A percentile compares a stretch with the other conserved stretches of the same genome.
phyloP scores from a whole-genome alignment of 2,329 filamentous ascomycete species.

The Penicillium psychrosexuale region DNA sequence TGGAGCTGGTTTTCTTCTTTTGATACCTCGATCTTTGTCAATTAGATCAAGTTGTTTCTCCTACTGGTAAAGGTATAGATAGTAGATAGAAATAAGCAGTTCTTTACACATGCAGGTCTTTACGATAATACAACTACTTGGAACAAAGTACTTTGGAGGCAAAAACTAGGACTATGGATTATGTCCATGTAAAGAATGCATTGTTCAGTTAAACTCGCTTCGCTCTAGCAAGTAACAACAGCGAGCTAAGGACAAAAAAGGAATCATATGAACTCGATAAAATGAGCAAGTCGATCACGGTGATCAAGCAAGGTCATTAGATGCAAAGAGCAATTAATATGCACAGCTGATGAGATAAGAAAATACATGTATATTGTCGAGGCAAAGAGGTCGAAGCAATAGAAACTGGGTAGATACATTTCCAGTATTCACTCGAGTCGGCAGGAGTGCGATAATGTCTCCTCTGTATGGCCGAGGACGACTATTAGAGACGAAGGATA shows the following conservation, averaged over 20 bases:
- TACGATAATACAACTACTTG: background rate
- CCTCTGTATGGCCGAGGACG: background rate
- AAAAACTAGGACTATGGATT: background rate
- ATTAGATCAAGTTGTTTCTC: constrained; percentile 5
- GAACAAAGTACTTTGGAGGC: too few relatives aligned
- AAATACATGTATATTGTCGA: constrained; percentile 6
- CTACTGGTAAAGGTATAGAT: background rate
- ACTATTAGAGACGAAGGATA: background rate
- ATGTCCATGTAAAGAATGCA: constrained; percentile 5
- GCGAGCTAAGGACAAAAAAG: background rate
- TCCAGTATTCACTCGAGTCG: background rate
- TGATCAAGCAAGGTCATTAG: constrained; percentile 1
- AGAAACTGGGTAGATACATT: background rate
- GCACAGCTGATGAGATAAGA: constrained; percentile 2
- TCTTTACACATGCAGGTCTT: background rate
- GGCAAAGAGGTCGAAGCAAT: background rate
- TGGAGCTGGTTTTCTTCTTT: background rate
- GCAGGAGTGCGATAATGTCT: background rate
- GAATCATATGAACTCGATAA: constrained; percentile 6
- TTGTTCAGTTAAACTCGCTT: constrained; percentile 11
- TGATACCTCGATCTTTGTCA: constrained; percentile 11
- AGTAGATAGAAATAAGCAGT: background rate
- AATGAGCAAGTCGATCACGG: background rate
- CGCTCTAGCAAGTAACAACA: constrained; percentile 7
- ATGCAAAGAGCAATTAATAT: constrained; percentile 5